These are phyloP conservation scores for Medicago lupulina DNA, from an alignment of 306 rosid genomes.

Conservation along the genomic window DNA sequence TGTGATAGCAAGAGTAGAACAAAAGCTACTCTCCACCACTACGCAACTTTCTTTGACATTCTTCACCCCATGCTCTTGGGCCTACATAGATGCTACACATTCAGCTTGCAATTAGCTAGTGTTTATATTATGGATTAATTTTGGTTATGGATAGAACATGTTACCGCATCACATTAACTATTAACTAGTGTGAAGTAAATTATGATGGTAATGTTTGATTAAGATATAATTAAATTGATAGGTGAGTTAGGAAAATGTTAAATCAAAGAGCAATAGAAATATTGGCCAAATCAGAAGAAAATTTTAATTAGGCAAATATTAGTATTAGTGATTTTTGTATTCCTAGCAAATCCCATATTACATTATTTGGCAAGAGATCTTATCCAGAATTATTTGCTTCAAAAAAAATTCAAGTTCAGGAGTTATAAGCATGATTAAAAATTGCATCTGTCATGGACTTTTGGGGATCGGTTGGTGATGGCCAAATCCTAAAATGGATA, in stretches of 20 bases:
- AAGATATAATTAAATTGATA: too few species aligned
- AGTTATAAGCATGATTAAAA: background rate
- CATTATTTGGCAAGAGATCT: background rate
- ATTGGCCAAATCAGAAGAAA: too few species aligned
- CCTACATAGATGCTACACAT: background rate
- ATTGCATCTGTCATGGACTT: background rate
- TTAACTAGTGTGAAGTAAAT: too few species aligned
- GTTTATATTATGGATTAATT: slow-evolving; percentile 1
- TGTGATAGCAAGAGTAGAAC: slow-evolving; percentile 13
- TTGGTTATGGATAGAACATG: too few species aligned
- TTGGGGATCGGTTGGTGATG: slow-evolving; percentile 1
- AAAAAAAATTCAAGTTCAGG: background rate
- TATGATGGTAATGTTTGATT: too few species aligned
- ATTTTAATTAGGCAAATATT: too few species aligned
- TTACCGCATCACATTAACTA: too few species aligned
- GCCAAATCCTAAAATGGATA: background rate
- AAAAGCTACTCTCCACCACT: slow-evolving; percentile 19
- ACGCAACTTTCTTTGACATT: slow-evolving; percentile 38
- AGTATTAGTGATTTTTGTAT: too few species aligned
- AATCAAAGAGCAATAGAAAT: too few species aligned
- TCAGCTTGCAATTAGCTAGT: background rate
- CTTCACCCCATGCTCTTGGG: background rate
- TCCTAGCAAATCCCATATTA: too few species aligned
- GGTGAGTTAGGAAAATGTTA: too few species aligned
- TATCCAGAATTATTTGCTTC: background rate